Base-by-base conservation (phyloP, 2,329 filamentous ascomycete species). In the Fusarium illudens region DNA sequence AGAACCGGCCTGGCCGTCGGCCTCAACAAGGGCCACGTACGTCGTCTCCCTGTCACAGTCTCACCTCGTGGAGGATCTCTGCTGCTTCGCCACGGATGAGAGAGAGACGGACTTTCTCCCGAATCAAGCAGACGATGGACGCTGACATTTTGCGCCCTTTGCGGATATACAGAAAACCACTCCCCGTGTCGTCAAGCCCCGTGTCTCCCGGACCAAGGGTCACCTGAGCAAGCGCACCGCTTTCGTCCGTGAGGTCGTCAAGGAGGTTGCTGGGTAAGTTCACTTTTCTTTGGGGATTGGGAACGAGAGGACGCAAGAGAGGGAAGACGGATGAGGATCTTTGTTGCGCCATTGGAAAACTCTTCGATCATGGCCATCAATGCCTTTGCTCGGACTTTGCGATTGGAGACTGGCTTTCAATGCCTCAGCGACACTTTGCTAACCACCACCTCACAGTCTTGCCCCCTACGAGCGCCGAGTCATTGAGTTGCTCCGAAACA, bases 401-500 rank as follows among this genome's bases (percentile, higher is more conserved):
- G 30, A 25, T 44, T 11, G 33, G 33, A 37, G 32, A 9, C 5
- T 34, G 37, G 32, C 20, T 27, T 34, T 29, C 13, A 34, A 20
- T 5, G 20, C 29, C 30, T 22, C 9, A 5, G 4, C 13, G 11
- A 44, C 20, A 44, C 12, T 33, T 30, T 27, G 37, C 71, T 81
- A 78, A 82, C 74, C 48, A 33, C 15, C 17, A 33, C 44, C 37
- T 49, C 60, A 44, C 64, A 91, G 92, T 80, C 92, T 96, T 76
- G 93, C 93, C 76, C 93, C 93, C 79, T 96, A 99, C 84, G 96
- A 99, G 91, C 95, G 96, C 84, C 94, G 96, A 81, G 93, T 99
- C 77, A 97, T 99, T 82, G 96, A 99, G 90, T 87, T 99, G 82
- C 92, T 99, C 85, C 93, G 96, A 80, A 99, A 99, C 92, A 91